phyloP scores from a whole-genome alignment of 352 stramenopile species.

The Elongisporangium senticosum region DNA sequence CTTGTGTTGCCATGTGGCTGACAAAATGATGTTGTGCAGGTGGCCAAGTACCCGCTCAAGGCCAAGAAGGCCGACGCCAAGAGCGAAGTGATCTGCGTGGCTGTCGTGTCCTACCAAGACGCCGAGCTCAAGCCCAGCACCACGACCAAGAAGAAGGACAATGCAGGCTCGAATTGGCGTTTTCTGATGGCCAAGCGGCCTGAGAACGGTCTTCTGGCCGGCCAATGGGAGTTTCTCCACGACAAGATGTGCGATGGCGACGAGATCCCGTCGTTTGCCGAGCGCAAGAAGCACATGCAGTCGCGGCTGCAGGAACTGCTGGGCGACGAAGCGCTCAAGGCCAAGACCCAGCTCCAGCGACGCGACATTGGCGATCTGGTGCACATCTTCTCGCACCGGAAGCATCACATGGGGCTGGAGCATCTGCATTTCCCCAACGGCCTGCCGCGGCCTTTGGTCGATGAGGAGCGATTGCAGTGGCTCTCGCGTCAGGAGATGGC shows the following conservation, averaged over 20 bases:
- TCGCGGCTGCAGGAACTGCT: slow-evolving; percentile 32
- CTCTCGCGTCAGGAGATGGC: slow-evolving; percentile 75
- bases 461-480: slow-evolving; percentile 41
- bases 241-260: slow-evolving; percentile 63
- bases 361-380: slow-evolving; percentile 64
- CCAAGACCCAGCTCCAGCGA: slow-evolving; percentile 23
- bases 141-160: slow-evolving; percentile 4
- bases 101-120: slow-evolving; percentile 51
- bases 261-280: slow-evolving; percentile 54
- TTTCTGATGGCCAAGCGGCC: slow-evolving; percentile 81
- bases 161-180: slow-evolving; percentile 30
- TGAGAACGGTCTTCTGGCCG: slow-evolving; percentile 62
- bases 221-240: slow-evolving; percentile 88
- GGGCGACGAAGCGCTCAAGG: slow-evolving; percentile 13
- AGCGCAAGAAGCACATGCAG: slow-evolving; percentile 56
- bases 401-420: slow-evolving; percentile 88
- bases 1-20: slow-evolving; percentile 1
- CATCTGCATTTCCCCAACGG: slow-evolving; percentile 59
- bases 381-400: slow-evolving; percentile 89
- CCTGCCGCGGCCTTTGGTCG: slow-evolving; percentile 7
- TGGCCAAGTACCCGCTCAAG: slow-evolving; percentile 78
- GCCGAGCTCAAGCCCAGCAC: slow-evolving; percentile 1
- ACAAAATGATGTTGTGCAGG: slow-evolving; percentile 29
- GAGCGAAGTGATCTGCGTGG: slow-evolving; percentile 71
- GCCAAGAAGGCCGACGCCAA: slow-evolving; percentile 73